A percentile compares a stretch with the other conserved stretches of the same genome.
phyloP scores from a whole-genome alignment of 2,329 filamentous ascomycete species.

The Aspergillus viridinutans region DNA sequence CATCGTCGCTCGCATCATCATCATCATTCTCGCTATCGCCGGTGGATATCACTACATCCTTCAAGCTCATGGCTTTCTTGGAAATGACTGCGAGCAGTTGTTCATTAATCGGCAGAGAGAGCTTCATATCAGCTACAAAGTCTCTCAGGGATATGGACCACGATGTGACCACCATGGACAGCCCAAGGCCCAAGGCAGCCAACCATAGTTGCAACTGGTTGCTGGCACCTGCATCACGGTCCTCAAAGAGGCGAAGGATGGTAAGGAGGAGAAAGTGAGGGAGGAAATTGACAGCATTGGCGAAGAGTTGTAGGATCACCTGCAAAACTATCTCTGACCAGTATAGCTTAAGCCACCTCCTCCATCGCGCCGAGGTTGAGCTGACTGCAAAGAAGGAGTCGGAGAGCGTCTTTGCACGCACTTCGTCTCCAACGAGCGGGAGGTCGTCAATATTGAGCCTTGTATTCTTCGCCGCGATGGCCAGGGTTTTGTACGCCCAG shows the following conservation, averaged over 20 bases:
- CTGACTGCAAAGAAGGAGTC: conserved; percentile 1
- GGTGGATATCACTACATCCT: conserved; percentile 54
- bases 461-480: conserved; percentile 54
- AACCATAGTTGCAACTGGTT: conserved; percentile 57
- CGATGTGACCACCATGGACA: conserved; percentile 51
- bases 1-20: not conserved
- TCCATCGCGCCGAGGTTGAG: conserved; percentile 46
- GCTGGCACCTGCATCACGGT: conserved; percentile 42
- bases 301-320: conserved; percentile 52
- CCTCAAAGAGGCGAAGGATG: conserved; percentile 63
- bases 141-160: conserved; percentile 53
- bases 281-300: conserved; percentile 57
- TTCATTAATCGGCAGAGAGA: conserved; percentile 56
- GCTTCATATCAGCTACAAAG: conserved; percentile 8
- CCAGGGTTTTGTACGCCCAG: conserved; percentile 57
- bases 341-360: conserved; percentile 56
- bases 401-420: conserved; percentile 45
- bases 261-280: conserved; percentile 65
- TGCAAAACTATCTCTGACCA: conserved; percentile 53
- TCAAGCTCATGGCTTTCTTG: conserved; percentile 67
- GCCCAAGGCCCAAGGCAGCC: conserved; percentile 50
- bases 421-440: conserved; percentile 54
- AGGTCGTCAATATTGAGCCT: conserved; percentile 61
- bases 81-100: conserved; percentile 69
- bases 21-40: conserved; percentile 35